Evolutionary conservation across 148 eudicot species (phyloP).

Genomic region (Nyssa sinensis): DNA sequence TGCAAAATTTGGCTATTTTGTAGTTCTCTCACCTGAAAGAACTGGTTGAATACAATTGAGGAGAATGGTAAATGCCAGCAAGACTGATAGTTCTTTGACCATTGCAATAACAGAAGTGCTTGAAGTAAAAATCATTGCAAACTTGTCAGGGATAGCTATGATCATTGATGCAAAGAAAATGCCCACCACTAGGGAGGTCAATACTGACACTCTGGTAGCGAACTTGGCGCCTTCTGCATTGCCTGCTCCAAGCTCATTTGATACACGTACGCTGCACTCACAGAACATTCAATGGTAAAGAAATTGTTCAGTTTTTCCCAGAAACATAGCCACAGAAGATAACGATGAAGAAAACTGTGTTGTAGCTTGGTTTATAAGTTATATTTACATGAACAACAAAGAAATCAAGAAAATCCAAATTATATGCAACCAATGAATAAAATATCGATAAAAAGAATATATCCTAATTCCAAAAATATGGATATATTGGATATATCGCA

Average conservation of each 20-base stretch:
- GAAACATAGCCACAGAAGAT: neutral
- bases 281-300: neutral
- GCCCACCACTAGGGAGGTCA: constrained; percentile 25
- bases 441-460: no score
- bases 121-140: constrained; percentile 34
- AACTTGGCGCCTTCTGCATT: constrained; percentile 36
- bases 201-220: constrained; percentile 23
- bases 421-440: neutral
- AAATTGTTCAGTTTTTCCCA: neutral
- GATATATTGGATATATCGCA: no score
- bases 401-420: neutral
- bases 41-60: constrained; percentile 34
- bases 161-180: constrained; percentile 15
- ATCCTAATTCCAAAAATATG: no score
- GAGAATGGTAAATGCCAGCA: constrained; percentile 30
- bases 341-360: neutral
- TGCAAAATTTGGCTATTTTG: neutral
- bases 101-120: constrained; percentile 21
- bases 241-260: constrained; percentile 44
- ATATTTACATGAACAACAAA: neutral
- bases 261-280: constrained; percentile 28
- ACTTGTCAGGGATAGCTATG: constrained; percentile 21
- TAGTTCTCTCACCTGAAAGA: constrained; percentile 27
- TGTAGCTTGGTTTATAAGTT: neutral
- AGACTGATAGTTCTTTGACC: constrained; percentile 25